Percentiles rank a stretch among this genome's conserved stretches.
phyloP scores from a whole-genome alignment of 192 early-diverging fungal species.

The Geranomyces variabilis region DNA sequence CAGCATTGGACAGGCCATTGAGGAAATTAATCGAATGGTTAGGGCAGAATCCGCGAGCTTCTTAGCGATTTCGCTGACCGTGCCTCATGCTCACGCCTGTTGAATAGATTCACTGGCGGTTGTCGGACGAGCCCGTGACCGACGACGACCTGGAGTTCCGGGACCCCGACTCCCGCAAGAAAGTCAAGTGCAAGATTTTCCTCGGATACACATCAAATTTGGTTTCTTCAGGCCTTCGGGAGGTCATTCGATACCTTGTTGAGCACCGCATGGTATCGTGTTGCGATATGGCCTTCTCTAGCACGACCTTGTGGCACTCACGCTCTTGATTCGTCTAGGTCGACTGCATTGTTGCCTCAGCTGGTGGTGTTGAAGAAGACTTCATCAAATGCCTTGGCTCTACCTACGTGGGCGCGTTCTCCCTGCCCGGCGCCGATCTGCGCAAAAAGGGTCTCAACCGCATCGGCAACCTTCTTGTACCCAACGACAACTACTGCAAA shows the following conservation, averaged over 20 bases:
- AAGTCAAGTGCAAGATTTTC: slow-evolving; percentile 94
- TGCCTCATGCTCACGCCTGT: neutral
- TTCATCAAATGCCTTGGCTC: slow-evolving; percentile 95
- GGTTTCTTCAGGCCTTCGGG: slow-evolving; percentile 92
- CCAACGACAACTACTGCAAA: slow-evolving; percentile 98
- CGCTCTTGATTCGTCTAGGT: slow-evolving; percentile 42
- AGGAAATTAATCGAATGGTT: slow-evolving; percentile 91
- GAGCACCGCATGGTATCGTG: slow-evolving; percentile 79
- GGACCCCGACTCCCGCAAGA: slow-evolving; percentile 63
- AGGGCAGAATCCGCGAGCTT: neutral
- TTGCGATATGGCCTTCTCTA: no score
- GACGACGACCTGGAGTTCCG: slow-evolving; percentile 59
- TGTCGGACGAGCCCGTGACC: slow-evolving; percentile 82
- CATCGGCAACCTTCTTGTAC: slow-evolving; percentile 95
- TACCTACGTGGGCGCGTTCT: slow-evolving; percentile 85
- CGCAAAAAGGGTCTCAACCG: slow-evolving; percentile 91
- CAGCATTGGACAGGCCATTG: slow-evolving; percentile 82
- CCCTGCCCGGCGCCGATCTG: slow-evolving; percentile 73
- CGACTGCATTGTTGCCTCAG: slow-evolving; percentile 87
- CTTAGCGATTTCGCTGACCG: neutral
- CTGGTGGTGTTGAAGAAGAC: slow-evolving; percentile 97
- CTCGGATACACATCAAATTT: slow-evolving; percentile 98
- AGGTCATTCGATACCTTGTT: slow-evolving; percentile 86
- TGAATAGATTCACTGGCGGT: slow-evolving; percentile 69
- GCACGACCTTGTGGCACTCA: no score